Evolutionary conservation across 164 flowering plant species (phyloP).

Genomic region (Pachysandra terminalis): DNA sequence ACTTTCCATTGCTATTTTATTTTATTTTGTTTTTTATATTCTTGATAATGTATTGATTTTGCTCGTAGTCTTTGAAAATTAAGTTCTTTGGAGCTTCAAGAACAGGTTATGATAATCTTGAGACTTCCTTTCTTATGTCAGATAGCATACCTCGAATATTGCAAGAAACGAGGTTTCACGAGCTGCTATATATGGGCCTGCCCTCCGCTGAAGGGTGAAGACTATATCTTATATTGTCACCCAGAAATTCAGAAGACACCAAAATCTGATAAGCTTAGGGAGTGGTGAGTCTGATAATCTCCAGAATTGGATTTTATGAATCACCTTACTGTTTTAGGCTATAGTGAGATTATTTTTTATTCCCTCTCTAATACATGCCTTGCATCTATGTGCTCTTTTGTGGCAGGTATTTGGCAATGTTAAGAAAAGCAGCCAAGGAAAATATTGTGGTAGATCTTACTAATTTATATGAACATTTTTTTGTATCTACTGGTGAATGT

Average conservation of each 20-base stretch:
- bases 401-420: constrained; percentile 2
- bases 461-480: constrained; percentile 4
- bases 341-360: not conserved
- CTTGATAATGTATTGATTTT: not conserved
- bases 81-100: not conserved
- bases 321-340: not conserved
- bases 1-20: not conserved
- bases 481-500: not conserved
- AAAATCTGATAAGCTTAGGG: constrained; percentile 10
- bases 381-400: not conserved
- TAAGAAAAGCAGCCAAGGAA: constrained; percentile 9
- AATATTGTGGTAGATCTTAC: constrained; percentile 1
- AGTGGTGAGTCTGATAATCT: constrained; percentile 11
- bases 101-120: too few relatives aligned
- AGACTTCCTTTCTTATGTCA: not conserved
- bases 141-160: constrained; percentile 22
- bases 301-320: not conserved
- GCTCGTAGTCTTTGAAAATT: not conserved
- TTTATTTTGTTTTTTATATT: not conserved
- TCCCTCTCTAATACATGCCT: not conserved
- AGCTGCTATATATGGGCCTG: constrained; percentile 23
- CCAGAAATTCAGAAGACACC: constrained; percentile 23
- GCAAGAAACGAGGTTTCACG: constrained; percentile 24
- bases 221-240: constrained; percentile 20
- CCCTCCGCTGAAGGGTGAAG: constrained; percentile 17